Evolutionary conservation across 345 rosid genomes (phyloP), one percentile per base, ranked within the genome.

Genomic region (Syzygium aqueum): DNA sequence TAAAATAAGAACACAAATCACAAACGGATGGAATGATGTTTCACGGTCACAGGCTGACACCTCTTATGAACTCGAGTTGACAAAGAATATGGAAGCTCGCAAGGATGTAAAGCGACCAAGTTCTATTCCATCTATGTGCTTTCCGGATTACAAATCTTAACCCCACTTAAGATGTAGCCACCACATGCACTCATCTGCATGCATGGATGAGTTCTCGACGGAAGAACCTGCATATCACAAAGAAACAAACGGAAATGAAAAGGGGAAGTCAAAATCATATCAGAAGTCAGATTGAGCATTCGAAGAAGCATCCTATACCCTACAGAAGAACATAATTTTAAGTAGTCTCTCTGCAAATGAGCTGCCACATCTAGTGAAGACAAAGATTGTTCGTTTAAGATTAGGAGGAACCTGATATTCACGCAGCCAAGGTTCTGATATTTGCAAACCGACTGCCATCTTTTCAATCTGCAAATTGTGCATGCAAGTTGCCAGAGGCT

Each of bases 361-460:
- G 80, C 43, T 37, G 80, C 25, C 49, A 19, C 80, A 37, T 33
- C 46, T 73, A 73, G 80, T 73, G 80, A 73, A 19, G 49, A 73
- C 14, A 37, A 73, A 19, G 10, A 19, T 5, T 9, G 30, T 86
- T 46, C 4, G 8, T 6, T 49, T 10, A 33, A 40, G 28, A 53
- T 61, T 46, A n/a, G 59, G 52, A 15, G 53, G n/a, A 15, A 96
- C 98, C 97, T 95, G 98, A 92, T 94, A 95, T 90, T 97, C 99
- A 5, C 98, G 98, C 86, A 97, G 90, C 99, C 98, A 97, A 49
- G 99, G 97, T 93, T 97, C 99, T 53, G 99, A 93, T 88, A 97
- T 94, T 88, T 97, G 99, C 89, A 95, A 87, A 50, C 94, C 94
- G 46, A 96, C 94, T 19, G 98, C 98, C 99, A 95, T 92, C 90